These are phyloP conservation scores for Trichosporon sp. DNA, from an alignment of 1,284 basidiomycete genomes.

Conservation along the genomic window DNA sequence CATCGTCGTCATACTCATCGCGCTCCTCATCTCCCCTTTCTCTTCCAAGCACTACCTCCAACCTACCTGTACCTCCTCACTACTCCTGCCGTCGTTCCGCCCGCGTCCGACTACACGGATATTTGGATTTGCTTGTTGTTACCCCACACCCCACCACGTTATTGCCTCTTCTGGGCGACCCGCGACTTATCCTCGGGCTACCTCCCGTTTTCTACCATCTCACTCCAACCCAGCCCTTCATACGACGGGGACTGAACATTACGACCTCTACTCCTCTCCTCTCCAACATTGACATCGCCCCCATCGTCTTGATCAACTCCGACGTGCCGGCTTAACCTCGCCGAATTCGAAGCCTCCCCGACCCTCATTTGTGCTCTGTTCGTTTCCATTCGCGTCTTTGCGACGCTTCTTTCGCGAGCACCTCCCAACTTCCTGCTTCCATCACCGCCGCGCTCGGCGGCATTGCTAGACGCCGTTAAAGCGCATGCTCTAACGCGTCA, in stretches of 20 bases:
- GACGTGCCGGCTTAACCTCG: not conserved
- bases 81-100: not conserved
- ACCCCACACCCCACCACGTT: not conserved
- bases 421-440: not conserved
- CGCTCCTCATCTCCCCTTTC: not conserved
- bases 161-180: not conserved
- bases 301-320: not conserved
- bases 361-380: not conserved
- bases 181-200: not conserved
- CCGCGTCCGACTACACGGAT: not conserved
- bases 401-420: not conserved
- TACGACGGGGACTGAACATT: not conserved
- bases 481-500: constrained; percentile 4
- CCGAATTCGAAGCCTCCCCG: not conserved
- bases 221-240: not conserved
- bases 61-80: not conserved
- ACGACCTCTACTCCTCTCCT: not conserved
- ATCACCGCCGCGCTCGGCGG: not conserved
- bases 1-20: not conserved
- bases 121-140: not conserved
- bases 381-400: not conserved
- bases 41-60: not conserved
- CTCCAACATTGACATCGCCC: not conserved
- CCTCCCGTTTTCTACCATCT: not conserved
- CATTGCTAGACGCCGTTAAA: constrained; percentile 1